A percentile compares a stretch with the other conserved stretches of the same genome.
These are phyloP conservation scores for Medakamo hakoo DNA, from an alignment of 139 green algal genomes.

Conservation along the genomic window DNA sequence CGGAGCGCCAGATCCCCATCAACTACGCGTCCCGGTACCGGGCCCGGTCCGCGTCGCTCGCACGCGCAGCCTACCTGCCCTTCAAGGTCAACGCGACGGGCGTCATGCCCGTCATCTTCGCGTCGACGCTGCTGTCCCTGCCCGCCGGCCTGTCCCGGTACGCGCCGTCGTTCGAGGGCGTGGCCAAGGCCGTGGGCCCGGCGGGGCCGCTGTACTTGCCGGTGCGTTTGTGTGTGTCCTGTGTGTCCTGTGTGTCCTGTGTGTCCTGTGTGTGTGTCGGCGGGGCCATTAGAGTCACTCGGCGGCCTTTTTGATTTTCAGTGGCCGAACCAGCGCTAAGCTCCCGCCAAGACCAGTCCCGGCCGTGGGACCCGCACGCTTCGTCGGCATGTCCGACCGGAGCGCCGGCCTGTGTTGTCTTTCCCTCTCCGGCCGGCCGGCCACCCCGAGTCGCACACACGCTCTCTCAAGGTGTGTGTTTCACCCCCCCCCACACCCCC, in stretches of 20 bases:
- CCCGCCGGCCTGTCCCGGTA: conserved; percentile 69
- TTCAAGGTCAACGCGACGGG: conserved; percentile 95
- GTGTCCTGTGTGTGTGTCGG: no score
- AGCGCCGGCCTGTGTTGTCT: not conserved
- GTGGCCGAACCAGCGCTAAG: not conserved
- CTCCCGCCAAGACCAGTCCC: not conserved
- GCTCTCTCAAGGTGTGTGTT: no score
- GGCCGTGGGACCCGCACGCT: not conserved
- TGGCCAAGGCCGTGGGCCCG: conserved; percentile 49
- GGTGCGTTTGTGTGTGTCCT: no score
- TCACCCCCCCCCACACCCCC: no score
- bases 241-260: no score
- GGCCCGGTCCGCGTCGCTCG: conserved; percentile 44
- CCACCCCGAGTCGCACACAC: no score
- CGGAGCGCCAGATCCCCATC: conserved; percentile 94
- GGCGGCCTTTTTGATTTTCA: not conserved
- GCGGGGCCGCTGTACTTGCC: conserved; percentile 67
- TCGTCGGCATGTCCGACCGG: not conserved
- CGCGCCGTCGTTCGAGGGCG: conserved; percentile 31
- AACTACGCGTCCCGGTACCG: conserved; percentile 82
- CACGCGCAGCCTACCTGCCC: conserved; percentile 78
- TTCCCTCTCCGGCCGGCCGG: not conserved
- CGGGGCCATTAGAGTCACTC: not conserved
- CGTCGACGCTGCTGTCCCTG: conserved; percentile 77
- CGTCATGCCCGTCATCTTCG: conserved; percentile 99